Evolutionary conservation across 1,139 yeast species (phyloP).

Genomic region (Pichia sp.): DNA sequence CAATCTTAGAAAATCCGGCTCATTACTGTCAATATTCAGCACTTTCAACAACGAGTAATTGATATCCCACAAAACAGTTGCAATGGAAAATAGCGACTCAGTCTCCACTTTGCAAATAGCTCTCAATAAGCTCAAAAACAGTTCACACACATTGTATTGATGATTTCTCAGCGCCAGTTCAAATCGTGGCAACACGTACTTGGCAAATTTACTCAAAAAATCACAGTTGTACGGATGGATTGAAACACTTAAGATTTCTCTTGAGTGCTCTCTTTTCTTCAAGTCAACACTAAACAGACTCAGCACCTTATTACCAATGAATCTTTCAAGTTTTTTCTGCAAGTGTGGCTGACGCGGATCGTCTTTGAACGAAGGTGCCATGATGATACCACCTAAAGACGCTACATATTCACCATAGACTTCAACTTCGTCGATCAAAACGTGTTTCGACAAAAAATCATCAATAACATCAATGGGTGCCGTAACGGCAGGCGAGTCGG

Average conservation of each 20-base stretch:
- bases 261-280: constrained; percentile 21
- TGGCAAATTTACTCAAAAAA: constrained; percentile 15
- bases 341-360: constrained; percentile 19
- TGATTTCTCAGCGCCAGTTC: constrained; percentile 15
- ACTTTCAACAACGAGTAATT: constrained; percentile 19
- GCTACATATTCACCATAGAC: constrained; percentile 25
- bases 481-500: constrained; percentile 13
- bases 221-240: constrained; percentile 26
- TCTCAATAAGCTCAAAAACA: constrained; percentile 21
- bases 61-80: constrained; percentile 19
- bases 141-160: constrained; percentile 22
- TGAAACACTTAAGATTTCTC: constrained; percentile 26
- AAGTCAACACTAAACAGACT: constrained; percentile 19
- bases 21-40: constrained; percentile 25
- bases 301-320: constrained; percentile 18
- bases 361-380: constrained; percentile 18
- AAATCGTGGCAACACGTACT: constrained; percentile 16
- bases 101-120: constrained; percentile 19
- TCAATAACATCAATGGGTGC: constrained; percentile 16
- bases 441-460: constrained; percentile 22
- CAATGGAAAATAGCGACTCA: constrained; percentile 18
- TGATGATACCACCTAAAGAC: constrained; percentile 25
- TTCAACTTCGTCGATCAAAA: constrained; percentile 10
- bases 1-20: constrained; percentile 32
- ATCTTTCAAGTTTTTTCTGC: constrained; percentile 16